A percentile compares a stretch with the other conserved stretches of the same genome.
Evolutionary conservation across 768 basidiomycete species (phyloP).

Genomic region (Mycena olivaceomarginata): DNA sequence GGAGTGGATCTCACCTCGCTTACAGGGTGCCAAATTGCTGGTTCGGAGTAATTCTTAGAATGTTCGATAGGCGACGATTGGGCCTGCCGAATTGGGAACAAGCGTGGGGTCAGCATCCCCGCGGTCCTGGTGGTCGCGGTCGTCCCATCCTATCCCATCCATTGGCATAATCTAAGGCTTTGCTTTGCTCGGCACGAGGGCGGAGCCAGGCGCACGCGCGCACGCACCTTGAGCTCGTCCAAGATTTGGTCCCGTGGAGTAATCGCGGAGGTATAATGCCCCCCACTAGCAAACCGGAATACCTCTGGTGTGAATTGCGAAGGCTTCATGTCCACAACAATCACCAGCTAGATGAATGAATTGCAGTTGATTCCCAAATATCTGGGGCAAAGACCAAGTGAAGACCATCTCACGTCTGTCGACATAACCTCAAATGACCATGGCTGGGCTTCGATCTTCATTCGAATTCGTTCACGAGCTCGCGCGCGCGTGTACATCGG

Average conservation of each 20-base stretch:
- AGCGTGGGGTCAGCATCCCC: constrained; percentile 1
- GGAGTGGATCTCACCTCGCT: neutral
- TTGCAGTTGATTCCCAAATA: neutral
- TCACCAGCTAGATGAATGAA: neutral
- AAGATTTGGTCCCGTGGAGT: neutral
- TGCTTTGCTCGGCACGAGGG: neutral
- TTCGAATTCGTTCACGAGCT: no score
- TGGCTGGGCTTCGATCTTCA: neutral
- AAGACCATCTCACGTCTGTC: neutral
- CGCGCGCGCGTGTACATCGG: no score
- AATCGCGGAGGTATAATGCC: neutral
- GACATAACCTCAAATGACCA: neutral
- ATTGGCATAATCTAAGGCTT: no score
- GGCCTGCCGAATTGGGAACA: constrained; percentile 1
- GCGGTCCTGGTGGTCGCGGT: neutral
- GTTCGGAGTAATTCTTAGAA: constrained; percentile 12
- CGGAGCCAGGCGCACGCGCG: neutral
- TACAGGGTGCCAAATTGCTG: neutral
- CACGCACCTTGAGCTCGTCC: neutral
- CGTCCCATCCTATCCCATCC: neutral
- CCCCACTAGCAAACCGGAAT: neutral
- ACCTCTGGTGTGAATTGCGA: neutral
- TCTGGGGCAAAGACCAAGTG: neutral
- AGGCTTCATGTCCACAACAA: neutral
- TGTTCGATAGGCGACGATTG: neutral